A percentile compares a stretch with the other conserved stretches of the same genome.
These are phyloP conservation scores for Cynanchum wilfordii DNA, from an alignment of 257 asterid genomes.

Conservation along the genomic window DNA sequence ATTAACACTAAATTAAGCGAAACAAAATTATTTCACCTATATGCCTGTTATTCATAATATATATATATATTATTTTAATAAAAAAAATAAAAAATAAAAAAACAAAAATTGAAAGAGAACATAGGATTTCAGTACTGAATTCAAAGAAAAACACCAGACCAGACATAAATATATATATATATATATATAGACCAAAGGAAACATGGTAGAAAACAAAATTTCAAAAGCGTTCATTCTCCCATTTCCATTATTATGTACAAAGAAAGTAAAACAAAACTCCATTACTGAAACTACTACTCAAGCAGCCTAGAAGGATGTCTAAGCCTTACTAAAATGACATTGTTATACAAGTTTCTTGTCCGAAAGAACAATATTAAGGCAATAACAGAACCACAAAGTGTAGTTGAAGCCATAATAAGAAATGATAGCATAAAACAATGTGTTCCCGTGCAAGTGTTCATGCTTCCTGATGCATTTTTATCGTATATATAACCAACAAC, in stretches of 20 bases:
- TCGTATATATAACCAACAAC: conserved; percentile 74
- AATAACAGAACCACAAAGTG: conserved; percentile 59
- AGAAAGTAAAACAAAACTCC: background rate
- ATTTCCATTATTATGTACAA: background rate
- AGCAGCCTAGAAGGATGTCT: conserved; percentile 18
- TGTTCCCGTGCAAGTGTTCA: conserved; percentile 53
- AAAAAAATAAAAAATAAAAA: too few relatives aligned
- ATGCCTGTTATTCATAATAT: too few relatives aligned
- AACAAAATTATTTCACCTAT: too few relatives aligned
- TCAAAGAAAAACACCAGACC: too few relatives aligned
- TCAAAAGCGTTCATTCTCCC: background rate
- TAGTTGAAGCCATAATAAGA: conserved; percentile 59
- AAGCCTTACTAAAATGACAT: conserved; percentile 38
- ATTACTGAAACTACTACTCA: conserved; percentile 9
- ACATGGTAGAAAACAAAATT: background rate
- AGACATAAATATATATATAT: too few relatives aligned
- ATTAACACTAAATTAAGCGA: too few relatives aligned
- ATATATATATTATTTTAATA: too few relatives aligned
- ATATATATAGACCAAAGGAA: too few relatives aligned
- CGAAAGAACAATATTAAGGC: conserved; percentile 56
- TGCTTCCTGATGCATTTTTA: conserved; percentile 37
- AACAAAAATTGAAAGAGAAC: too few relatives aligned
- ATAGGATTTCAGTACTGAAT: too few relatives aligned
- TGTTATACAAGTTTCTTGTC: conserved; percentile 58
- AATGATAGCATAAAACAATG: conserved; percentile 65